phyloP scores from a whole-genome alignment of 768 basidiomycete genomes.

The Terana coerulea region DNA sequence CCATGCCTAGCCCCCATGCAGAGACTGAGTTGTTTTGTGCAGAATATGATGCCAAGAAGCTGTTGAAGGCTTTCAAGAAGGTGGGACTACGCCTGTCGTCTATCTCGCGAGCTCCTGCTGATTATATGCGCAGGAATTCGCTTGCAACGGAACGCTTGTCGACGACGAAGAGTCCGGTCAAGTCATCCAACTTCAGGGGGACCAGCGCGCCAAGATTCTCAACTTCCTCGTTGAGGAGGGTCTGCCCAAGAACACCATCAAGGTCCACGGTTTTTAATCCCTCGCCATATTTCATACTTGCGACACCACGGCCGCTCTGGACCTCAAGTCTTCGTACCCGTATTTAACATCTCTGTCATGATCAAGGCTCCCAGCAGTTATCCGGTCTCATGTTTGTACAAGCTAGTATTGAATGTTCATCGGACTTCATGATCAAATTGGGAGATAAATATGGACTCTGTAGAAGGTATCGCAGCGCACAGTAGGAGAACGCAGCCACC shows the following conservation, averaged over 20 bases:
- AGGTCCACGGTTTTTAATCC: constrained; percentile 81
- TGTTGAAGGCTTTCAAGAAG: constrained; percentile 99
- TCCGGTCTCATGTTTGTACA: constrained; percentile 22
- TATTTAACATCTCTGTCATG: constrained; percentile 21
- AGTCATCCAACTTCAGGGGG: constrained; percentile 98
- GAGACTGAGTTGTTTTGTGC: constrained; percentile 10
- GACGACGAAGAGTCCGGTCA: constrained; percentile 94
- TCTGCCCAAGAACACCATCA: constrained; percentile 72
- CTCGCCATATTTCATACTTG: not conserved
- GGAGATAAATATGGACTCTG: no score
- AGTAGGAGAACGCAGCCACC: no score
- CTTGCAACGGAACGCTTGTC: constrained; percentile 96
- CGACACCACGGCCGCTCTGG: constrained; percentile 8
- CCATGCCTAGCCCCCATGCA: constrained; percentile 10
- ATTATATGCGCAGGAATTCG: constrained; percentile 69
- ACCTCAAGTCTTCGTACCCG: constrained; percentile 1
- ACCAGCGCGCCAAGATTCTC: constrained; percentile 90
- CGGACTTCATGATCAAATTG: constrained; percentile 22
- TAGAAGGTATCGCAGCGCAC: no score
- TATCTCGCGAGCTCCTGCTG: not conserved
- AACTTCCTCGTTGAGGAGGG: constrained; percentile 85
- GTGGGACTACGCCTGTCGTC: constrained; percentile 31
- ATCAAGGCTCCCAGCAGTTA: constrained; percentile 23
- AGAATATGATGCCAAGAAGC: constrained; percentile 98
- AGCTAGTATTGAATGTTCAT: constrained; percentile 24